Conservation (phyloP, 2,329 filamentous ascomycete genomes). For the Fusarium hainanense region DNA sequence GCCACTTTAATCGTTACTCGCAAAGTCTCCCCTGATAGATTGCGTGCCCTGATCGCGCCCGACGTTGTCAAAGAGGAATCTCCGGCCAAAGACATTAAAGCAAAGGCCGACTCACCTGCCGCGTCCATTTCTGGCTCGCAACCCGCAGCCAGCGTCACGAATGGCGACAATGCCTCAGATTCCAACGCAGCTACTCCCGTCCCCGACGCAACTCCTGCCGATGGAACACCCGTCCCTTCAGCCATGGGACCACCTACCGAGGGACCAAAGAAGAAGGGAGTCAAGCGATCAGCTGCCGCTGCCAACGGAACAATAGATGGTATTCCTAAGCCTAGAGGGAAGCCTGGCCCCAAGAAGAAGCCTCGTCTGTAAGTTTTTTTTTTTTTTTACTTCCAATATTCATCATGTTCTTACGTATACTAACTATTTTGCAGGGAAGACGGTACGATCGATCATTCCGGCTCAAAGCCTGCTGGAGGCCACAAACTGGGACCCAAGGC, state of each 20-base stretch:
- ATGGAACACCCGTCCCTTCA: conserved; percentile 65
- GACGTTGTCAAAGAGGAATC: conserved; percentile 58
- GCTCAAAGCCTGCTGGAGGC: conserved; percentile 62
- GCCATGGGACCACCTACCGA: conserved; percentile 70
- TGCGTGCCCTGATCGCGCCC: conserved; percentile 63
- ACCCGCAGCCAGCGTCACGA: conserved; percentile 54
- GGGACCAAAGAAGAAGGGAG: conserved; percentile 79
- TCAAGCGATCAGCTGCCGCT: conserved; percentile 74
- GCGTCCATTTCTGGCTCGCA: conserved; percentile 50
- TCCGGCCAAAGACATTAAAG: conserved; percentile 52
- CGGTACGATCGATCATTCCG: conserved; percentile 69
- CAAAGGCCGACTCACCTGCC: conserved; percentile 58
- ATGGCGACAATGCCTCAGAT: conserved; percentile 67
- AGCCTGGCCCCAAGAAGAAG: conserved; percentile 98
- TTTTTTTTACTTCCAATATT: neutral
- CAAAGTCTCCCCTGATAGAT: conserved; percentile 60
- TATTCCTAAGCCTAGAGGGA: conserved; percentile 77
- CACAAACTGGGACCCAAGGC: conserved; percentile 96
- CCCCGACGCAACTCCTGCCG: conserved; percentile 59
- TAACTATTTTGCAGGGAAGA: conserved; percentile 65
- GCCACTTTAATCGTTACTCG: conserved; percentile 61
- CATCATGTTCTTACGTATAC: conserved; percentile 19
- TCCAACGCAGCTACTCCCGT: conserved; percentile 70
- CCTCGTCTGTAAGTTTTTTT: conserved; percentile 83
- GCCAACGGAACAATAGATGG: conserved; percentile 72